Percentiles rank a stretch among this genome's conserved stretches.
These are phyloP conservation scores for Rhizoctonia solani DNA, from an alignment of 1,284 basidiomycete genomes.

Conservation along the genomic window DNA sequence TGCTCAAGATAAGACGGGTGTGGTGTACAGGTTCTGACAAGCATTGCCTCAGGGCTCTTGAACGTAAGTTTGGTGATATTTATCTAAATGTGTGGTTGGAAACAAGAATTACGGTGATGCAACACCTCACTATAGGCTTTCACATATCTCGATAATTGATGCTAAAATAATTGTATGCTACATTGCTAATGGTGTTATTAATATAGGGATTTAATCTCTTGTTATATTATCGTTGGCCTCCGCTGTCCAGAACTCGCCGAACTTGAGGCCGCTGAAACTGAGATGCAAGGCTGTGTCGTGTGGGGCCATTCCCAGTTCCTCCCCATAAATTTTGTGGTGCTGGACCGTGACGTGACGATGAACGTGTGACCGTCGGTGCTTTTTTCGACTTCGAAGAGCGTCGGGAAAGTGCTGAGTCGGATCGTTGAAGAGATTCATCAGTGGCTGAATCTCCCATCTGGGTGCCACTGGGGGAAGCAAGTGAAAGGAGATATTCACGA, in stretches of 20 bases:
- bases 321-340: conserved; percentile 23
- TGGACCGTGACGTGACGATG: conserved; percentile 9
- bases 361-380: background rate
- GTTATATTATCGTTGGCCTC: background rate
- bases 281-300: conserved; percentile 14
- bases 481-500: conserved; percentile 5
- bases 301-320: conserved; percentile 24
- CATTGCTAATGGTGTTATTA: background rate
- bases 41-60: background rate
- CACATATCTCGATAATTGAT: no score
- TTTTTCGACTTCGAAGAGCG: conserved; percentile 20
- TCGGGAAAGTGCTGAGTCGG: background rate
- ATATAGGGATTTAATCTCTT: no score
- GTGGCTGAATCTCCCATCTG: background rate
- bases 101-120: no score
- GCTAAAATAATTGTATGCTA: background rate
- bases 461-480: background rate
- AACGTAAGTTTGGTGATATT: background rate
- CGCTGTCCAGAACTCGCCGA: background rate
- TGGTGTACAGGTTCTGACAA: background rate
- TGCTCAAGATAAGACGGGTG: background rate
- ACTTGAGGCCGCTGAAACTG: conserved; percentile 20
- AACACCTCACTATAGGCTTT: no score
- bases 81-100: background rate
- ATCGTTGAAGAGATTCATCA: background rate